Base-by-base conservation (phyloP, 139 green algal species). In the Limnomonas spitsbergensis region DNA sequence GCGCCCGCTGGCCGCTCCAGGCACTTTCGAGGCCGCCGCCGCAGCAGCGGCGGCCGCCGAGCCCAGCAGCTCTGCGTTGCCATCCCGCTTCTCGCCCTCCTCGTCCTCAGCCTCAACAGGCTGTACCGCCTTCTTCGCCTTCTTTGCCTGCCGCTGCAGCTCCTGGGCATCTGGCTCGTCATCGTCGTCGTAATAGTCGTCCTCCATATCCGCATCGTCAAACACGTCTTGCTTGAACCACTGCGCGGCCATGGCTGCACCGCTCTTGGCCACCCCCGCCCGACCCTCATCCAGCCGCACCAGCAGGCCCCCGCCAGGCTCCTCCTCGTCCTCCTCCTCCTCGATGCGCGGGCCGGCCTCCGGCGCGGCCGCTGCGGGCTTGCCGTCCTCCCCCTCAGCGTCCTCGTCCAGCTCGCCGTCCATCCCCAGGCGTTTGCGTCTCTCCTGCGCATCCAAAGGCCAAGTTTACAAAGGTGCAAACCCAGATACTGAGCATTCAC, bases 211-310 rank as follows among this genome's bases (percentile, higher is more conserved):
- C 9, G 68, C 26, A 32, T 72, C 73, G 20, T 20, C 47, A 54
- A 95, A 96, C 26, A 95, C 40, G 37, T 94, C 89, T 77, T 96
- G 92, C 9, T 85, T 81, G 78, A 97, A 97, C 93, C 93, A 97
- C 88, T 96, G 92, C 24, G 87, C 83, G 0, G 90, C 90, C 35
- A 89, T 84, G 1, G 89, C 91, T 27, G 79, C 86, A 0, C 75
- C 78, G 14, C 68, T 89, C 26, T 79, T 85, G 0, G 89, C 67
- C 27, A 90, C 81, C 0, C 92, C 91, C n/a, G 77, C 84, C 0
- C 79, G 68, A 35, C 77, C 35, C 81, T 88, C 81, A 66, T 97
- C 92, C 71, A 97, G 84, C 38, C 66, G 38, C 29, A 97, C 91
- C 53, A 91, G 78, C 75, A 95, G 78, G 7, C 90, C 89, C n/a